Evolutionary conservation across 2,329 filamentous ascomycete species (phyloP).

Genomic region (Paecilomyces niveus): DNA sequence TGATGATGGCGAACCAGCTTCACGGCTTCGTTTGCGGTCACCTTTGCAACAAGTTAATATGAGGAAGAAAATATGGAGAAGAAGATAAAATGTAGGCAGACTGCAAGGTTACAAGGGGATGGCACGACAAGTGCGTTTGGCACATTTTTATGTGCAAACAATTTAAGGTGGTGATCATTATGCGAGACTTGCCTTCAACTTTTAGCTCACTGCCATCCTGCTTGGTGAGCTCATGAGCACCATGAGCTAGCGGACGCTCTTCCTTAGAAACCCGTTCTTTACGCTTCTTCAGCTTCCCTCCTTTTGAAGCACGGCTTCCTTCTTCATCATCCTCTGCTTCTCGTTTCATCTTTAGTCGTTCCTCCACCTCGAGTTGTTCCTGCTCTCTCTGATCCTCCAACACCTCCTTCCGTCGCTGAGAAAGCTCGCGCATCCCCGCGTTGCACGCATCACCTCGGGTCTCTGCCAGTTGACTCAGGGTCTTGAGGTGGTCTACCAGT

Average conservation of each 20-base stretch:
- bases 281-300: constrained; percentile 67
- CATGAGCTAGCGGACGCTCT: constrained; percentile 52
- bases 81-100: not conserved
- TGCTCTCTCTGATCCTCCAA: constrained; percentile 45
- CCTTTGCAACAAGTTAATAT: constrained; percentile 1
- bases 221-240: constrained; percentile 56
- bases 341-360: constrained; percentile 41
- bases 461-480: constrained; percentile 51
- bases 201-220: constrained; percentile 55
- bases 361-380: constrained; percentile 41
- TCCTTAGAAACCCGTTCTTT: constrained; percentile 63
- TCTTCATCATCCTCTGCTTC: constrained; percentile 40
- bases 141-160: not conserved
- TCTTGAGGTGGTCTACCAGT: constrained; percentile 49
- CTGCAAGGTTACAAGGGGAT: too few species aligned
- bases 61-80: not conserved
- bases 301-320: constrained; percentile 42
- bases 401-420: constrained; percentile 51
- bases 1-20: constrained; percentile 27
- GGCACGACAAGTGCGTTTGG: too few species aligned
- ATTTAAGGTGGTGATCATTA: not conserved
- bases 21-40: constrained; percentile 9
- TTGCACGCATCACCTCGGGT: constrained; percentile 53
- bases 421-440: constrained; percentile 52
- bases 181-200: not conserved